Base-by-base conservation (phyloP, 305 asterid species). In the Rubia peregrina region DNA sequence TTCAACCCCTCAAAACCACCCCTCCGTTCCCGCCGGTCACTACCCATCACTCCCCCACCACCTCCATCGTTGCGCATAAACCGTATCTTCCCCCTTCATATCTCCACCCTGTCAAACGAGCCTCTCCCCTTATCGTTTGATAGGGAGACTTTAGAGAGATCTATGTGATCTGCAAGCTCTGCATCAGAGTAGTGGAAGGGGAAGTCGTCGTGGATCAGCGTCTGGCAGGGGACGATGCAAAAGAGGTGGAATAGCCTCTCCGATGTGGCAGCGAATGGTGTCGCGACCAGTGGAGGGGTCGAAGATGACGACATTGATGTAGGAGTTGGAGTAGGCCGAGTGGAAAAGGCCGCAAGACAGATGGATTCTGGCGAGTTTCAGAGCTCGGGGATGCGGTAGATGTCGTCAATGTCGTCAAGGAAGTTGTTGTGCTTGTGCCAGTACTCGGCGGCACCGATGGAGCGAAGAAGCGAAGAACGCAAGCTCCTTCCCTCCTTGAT, bases 381-480 rank as follows among this genome's bases (percentile, higher is more conserved):
- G 7, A 90, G 71, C 78, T 89, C 90, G 61, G 89, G 94, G 64
- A 90, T 87, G 22, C 91, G 87, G 71, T 88, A 88, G 9, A 87
- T 81, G 44, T 84, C 91, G 49, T 90, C 6, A 17, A 92, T 88
- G 63, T 92, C 96, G 7, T 88, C 88, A 40, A 90, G 87, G 82
- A 92, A 92, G 70, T 89, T 88, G 0, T 90, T 92, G 72, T 92
- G 96, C 73, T 92, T 90, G 80, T 92, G 98, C 95, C 92, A 92
- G 79, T 96, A 88, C 80, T 92, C 98, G 6, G 94, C 92, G 48
- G 95, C 96, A 19, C 96, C 96, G 6, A 86, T 86, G 1, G 85
- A 84, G 2, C 79, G 83, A n/a, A 92, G 36, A 4, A 33, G 36
- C 36, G 36, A 33, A 33, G 36, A 33, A 33, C 5, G 36, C 36